These are phyloP conservation scores for Pochonia chlamydosporia DNA, from an alignment of 2,329 filamentous ascomycete genomes.

Conservation along the genomic window DNA sequence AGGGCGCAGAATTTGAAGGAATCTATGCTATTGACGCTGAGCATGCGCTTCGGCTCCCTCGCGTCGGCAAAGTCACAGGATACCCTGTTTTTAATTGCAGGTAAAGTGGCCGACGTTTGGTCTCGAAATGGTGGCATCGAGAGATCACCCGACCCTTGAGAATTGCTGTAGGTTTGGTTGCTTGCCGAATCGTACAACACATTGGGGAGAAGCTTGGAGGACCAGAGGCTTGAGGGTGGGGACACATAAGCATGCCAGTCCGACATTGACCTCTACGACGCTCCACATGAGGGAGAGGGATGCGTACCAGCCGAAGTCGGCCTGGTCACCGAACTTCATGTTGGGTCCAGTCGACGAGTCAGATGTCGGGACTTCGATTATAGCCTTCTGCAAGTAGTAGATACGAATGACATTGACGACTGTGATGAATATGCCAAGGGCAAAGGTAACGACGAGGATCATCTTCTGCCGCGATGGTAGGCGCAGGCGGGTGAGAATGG, in stretches of 20 bases:
- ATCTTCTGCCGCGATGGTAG: conserved; percentile 81
- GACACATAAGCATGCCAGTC: conserved; percentile 87
- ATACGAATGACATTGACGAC: conserved; percentile 86
- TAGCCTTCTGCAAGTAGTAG: conserved; percentile 78
- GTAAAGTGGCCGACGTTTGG: too few species aligned
- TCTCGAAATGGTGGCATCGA: conserved; percentile 30
- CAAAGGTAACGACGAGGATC: conserved; percentile 80
- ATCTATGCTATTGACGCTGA: conserved; percentile 56
- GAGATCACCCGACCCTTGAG: too few species aligned
- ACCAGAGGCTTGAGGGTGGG: conserved; percentile 85
- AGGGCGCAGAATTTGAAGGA: conserved; percentile 66
- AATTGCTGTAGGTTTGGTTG: too few species aligned
- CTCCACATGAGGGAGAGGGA: conserved; percentile 91
- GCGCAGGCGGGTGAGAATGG: conserved; percentile 80
- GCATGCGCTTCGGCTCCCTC: conserved; percentile 62
- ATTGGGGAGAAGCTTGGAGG: conserved; percentile 51
- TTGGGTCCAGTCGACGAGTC: conserved; percentile 28
- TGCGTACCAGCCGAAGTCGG: conserved; percentile 65
- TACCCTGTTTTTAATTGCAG: conserved; percentile 38
- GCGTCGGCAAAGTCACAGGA: conserved; percentile 79
- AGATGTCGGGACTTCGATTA: conserved; percentile 36
- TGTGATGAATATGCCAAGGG: conserved; percentile 80
- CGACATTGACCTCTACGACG: conserved; percentile 83
- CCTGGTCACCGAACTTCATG: conserved; percentile 44
- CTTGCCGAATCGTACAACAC: conserved; percentile 45